Evolutionary conservation across 1,284 basidiomycete genomes (phyloP).

Genomic region (Microbotryum silenes-acaulis): DNA sequence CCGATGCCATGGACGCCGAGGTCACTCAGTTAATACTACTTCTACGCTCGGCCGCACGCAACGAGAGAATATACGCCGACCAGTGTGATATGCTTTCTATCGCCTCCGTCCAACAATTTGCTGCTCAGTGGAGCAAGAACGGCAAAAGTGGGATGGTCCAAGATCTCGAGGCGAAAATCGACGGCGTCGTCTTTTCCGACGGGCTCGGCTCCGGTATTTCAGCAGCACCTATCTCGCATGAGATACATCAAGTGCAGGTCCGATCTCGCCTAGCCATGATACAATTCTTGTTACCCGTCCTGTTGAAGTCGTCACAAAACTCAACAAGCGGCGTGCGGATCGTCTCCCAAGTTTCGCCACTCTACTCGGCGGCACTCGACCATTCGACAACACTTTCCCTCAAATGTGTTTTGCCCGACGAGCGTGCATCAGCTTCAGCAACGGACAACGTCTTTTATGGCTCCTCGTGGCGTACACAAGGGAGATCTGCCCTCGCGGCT

Average conservation of each 20-base stretch:
- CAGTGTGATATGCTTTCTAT: slow-evolving; percentile 25
- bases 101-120: slow-evolving; percentile 22
- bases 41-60: slow-evolving; percentile 23
- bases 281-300: slow-evolving; percentile 25
- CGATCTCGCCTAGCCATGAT: slow-evolving; percentile 22
- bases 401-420: not conserved
- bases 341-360: slow-evolving; percentile 26
- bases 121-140: slow-evolving; percentile 23
- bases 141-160: slow-evolving; percentile 28
- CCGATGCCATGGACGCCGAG: slow-evolving; percentile 13
- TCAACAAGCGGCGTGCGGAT: slow-evolving; percentile 23
- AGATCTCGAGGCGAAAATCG: slow-evolving; percentile 30
- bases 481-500: slow-evolving; percentile 11
- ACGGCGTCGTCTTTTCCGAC: slow-evolving; percentile 32
- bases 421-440: not conserved
- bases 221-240: not conserved
- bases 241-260: slow-evolving; percentile 10
- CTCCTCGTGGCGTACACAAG: slow-evolving; percentile 17
- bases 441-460: slow-evolving; percentile 4
- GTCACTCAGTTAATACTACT: slow-evolving; percentile 33
- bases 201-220: slow-evolving; percentile 13
- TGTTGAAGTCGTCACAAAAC: slow-evolving; percentile 22
- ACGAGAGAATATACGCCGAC: slow-evolving; percentile 35
- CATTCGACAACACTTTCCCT: too few relatives aligned
- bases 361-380: slow-evolving; percentile 22